Conservation (phyloP, 371 early-diverging fungal genomes). For the Mucor circinelloides region DNA sequence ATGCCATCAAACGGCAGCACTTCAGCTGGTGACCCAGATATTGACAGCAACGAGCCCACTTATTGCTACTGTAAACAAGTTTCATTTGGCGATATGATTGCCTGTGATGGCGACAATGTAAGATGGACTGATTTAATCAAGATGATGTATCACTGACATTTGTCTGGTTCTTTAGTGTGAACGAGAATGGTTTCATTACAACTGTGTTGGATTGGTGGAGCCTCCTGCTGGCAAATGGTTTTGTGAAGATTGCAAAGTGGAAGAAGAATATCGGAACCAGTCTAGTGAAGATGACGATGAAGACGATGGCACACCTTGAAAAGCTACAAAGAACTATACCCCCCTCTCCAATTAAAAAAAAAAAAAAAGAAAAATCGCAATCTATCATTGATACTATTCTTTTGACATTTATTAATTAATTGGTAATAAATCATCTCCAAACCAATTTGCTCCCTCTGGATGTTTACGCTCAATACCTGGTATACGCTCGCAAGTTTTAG, state of each 20-base stretch:
- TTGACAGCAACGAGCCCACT: slow-evolving; percentile 89
- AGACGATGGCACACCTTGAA: neutral
- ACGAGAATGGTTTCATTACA: slow-evolving; percentile 92
- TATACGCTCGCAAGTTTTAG: slow-evolving; percentile 50
- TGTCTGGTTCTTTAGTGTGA: slow-evolving; percentile 71
- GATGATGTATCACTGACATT: neutral
- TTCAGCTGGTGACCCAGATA: slow-evolving; percentile 57
- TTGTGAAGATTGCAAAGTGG: slow-evolving; percentile 49
- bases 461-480: slow-evolving; percentile 34
- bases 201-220: slow-evolving; percentile 79
- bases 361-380: neutral
- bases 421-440: slow-evolving; percentile 1
- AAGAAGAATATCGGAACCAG: slow-evolving; percentile 8
- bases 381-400: neutral
- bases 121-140: slow-evolving; percentile 8
- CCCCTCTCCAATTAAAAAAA: neutral
- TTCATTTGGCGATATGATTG: slow-evolving; percentile 94
- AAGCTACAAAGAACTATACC: neutral
- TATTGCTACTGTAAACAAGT: slow-evolving; percentile 93
- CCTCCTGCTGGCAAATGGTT: slow-evolving; percentile 91
- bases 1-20: slow-evolving; percentile 9
- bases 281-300: slow-evolving; percentile 4
- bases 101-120: slow-evolving; percentile 86
- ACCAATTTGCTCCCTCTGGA: slow-evolving; percentile 10
- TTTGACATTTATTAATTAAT: neutral